Evolutionary conservation across 352 stramenopile genomes (phyloP), one percentile per base, ranked within the genome.

Genomic region (Globisporangium orthogonon): DNA sequence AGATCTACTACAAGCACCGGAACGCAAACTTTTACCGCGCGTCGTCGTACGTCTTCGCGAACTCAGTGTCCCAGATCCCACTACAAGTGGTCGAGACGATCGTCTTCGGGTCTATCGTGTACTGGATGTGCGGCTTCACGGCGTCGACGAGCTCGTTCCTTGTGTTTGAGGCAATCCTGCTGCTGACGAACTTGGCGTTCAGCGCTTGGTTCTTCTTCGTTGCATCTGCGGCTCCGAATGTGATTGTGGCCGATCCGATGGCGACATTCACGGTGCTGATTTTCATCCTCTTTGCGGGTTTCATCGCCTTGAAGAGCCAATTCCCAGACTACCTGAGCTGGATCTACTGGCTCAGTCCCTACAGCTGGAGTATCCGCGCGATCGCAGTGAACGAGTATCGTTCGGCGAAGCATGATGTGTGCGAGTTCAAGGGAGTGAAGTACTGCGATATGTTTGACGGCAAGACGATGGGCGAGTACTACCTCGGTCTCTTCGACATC

Each of bases 91-190:
- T 7, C 6, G 41, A 47, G 15, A 47, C 15, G 15, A 5, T 47
- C 41, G 41, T 23, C 3, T 47, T 47, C 41, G 41, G 41, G 15
- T 28, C 41, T 15, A 5, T 47, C 43, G 43, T 48, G 43, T 48
- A 48, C 43, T 48, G 17, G 17, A 47, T 47, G 17, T 47, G 43
- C 17, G 43, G 43, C 43, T 47, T 47, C 43, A 11, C 6, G 17
- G 4, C 43, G 7, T 13, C 17, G 13, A 7, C 18, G 17, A 2
- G 17, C 15, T 2, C 4, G 17, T 47, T 29, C 18, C 0, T 28
- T 7, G 17, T 47, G 5, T 47, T 80, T 68, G 31, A 29, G 9
- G 43, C 28, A n/a, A 3, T 29, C 17, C 4, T 47, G 3, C 43
- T 47, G 17, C 43, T 47, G 3, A 47, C 9, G 43, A 47, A 47